phyloP scores from a whole-genome alignment of 805 yeast genomes.

The Candida quercuum region DNA sequence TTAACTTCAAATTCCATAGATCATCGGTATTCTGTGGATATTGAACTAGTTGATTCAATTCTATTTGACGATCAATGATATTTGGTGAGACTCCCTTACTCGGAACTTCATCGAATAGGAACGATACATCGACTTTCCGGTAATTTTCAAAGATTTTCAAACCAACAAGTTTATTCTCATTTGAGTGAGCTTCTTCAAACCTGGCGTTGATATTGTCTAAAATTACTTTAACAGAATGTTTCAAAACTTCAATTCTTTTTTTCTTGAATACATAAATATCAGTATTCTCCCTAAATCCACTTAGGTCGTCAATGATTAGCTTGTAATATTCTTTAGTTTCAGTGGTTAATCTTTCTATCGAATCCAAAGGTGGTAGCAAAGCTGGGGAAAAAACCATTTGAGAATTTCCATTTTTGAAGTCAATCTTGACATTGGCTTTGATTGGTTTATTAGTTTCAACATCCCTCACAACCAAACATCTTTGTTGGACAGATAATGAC shows the following conservation, averaged over 20 bases:
- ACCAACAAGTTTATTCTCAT: slow-evolving; percentile 6
- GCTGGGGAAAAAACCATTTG: slow-evolving; percentile 51
- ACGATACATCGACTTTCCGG: slow-evolving; percentile 15
- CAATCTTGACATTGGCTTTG: slow-evolving; percentile 34
- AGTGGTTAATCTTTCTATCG: slow-evolving; percentile 43
- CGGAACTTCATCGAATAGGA: slow-evolving; percentile 7
- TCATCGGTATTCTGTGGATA: slow-evolving; percentile 44
- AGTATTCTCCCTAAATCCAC: slow-evolving; percentile 24
- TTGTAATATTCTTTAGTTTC: slow-evolving; percentile 47
- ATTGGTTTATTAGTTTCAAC: slow-evolving; percentile 54
- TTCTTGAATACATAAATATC: slow-evolving; percentile 46
- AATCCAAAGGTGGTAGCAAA: slow-evolving; percentile 54
- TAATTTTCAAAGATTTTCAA: slow-evolving; percentile 12
- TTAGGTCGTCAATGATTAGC: slow-evolving; percentile 34
- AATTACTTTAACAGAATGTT: slow-evolving; percentile 29
- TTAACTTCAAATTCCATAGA: slow-evolving; percentile 55
- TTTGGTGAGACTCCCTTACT: slow-evolving; percentile 30
- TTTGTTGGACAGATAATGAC: slow-evolving; percentile 75
- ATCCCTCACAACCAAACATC: slow-evolving; percentile 78
- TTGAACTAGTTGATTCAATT: slow-evolving; percentile 38
- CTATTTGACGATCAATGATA: slow-evolving; percentile 51
- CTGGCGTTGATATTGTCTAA: slow-evolving; percentile 16
- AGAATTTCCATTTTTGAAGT: slow-evolving; percentile 32
- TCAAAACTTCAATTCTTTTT: slow-evolving; percentile 24
- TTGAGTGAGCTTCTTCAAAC: slow-evolving; percentile 8